Conservation (phyloP, 2,329 filamentous ascomycete genomes). For the Pseudonectria foliicola region DNA sequence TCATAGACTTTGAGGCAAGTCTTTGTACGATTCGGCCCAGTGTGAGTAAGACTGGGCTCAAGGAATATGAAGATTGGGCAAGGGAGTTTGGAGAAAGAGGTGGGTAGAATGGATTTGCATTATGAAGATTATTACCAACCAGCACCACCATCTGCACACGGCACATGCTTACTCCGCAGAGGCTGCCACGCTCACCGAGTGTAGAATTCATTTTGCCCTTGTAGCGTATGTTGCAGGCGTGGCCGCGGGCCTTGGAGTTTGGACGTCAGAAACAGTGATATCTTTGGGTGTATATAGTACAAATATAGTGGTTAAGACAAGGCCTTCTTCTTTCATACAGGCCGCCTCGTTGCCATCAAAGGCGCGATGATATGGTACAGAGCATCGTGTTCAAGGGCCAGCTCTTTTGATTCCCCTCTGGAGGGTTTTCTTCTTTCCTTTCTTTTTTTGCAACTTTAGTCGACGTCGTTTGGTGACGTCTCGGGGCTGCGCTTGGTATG, state of each 20-base stretch:
- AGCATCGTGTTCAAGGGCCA: conserved; percentile 2
- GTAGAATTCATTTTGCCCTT: no score
- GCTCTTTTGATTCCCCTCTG: conserved; percentile 1
- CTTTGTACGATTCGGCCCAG: conserved; percentile 80
- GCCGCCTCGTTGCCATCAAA: conserved; percentile 2
- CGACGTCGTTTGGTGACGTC: conserved; percentile 9
- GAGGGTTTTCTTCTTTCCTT: no score
- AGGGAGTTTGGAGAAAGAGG: conserved; percentile 87
- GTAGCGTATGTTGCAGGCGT: no score
- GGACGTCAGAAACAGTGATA: conserved; percentile 6
- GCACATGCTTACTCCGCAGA: no score
- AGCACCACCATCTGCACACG: no score
- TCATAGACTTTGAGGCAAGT: conserved; percentile 79
- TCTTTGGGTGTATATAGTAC: conserved; percentile 16
- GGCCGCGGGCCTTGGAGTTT: no score
- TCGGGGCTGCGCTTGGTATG: conserved; percentile 11
- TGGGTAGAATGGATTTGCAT: conserved; percentile 42
- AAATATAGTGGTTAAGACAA: conserved; percentile 12
- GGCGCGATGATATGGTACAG: conserved; percentile 15
- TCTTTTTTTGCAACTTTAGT: conserved; percentile 2
- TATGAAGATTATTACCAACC: no score
- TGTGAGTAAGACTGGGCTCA: conserved; percentile 76
- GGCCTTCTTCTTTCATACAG: conserved; percentile 7
- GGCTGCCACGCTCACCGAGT: no score
- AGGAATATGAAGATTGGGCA: conserved; percentile 92